Percentiles rank a stretch among this genome's conserved stretches.
phyloP scores from a whole-genome alignment of 179 eudicot genomes.

The Corrigiola litoralis region DNA sequence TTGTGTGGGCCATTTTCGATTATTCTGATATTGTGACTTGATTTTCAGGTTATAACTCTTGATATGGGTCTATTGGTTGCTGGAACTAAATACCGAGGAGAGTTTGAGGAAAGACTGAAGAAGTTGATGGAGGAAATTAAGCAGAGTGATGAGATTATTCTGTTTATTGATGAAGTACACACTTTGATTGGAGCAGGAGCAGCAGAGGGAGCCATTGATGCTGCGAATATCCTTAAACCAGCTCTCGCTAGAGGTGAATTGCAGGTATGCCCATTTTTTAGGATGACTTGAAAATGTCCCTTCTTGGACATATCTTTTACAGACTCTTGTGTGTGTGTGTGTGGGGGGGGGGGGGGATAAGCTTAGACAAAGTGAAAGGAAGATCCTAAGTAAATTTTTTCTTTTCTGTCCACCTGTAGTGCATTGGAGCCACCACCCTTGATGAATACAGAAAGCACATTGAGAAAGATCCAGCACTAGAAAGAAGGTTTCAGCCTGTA shows the following conservation, averaged over 20 bases:
- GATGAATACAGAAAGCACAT: slow-evolving; percentile 90
- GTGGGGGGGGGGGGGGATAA: too few species aligned
- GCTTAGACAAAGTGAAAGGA: background rate
- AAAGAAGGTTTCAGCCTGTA: slow-evolving; percentile 85
- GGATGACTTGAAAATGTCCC: too few species aligned
- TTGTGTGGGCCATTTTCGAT: background rate
- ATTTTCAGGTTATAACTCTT: slow-evolving; percentile 76
- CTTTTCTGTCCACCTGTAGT: slow-evolving; percentile 27
- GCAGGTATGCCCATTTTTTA: slow-evolving; percentile 59
- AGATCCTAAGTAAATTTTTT: too few species aligned
- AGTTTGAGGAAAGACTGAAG: slow-evolving; percentile 85
- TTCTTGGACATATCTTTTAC: too few species aligned
- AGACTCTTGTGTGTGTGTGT: too few species aligned
- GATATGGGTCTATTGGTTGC: slow-evolving; percentile 96
- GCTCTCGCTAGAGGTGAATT: slow-evolving; percentile 94
- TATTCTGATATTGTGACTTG: background rate
- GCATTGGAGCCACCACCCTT: slow-evolving; percentile 90
- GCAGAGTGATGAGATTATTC: slow-evolving; percentile 73
- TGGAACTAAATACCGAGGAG: slow-evolving; percentile 95
- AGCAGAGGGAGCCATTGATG: slow-evolving; percentile 98
- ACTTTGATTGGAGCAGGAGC: slow-evolving; percentile 95
- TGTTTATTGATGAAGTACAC: slow-evolving; percentile 91
- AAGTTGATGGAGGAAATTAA: slow-evolving; percentile 89
- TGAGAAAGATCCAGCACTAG: slow-evolving; percentile 90
- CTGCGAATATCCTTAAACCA: slow-evolving; percentile 91